Evolutionary conservation across 345 rosid species (phyloP).

Genomic region (Rubroshorea leprosula): DNA sequence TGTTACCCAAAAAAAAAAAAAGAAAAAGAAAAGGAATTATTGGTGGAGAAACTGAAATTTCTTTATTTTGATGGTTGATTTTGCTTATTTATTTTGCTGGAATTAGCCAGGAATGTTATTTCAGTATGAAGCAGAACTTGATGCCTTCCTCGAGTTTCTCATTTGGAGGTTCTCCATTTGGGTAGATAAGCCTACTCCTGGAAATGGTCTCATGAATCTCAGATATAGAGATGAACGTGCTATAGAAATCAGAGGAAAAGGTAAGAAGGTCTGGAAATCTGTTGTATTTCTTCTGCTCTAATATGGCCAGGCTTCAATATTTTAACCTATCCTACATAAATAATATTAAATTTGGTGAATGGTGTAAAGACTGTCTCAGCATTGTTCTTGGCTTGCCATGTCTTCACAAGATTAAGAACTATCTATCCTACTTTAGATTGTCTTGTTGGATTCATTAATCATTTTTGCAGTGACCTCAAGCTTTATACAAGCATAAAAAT

Average conservation of each 20-base stretch:
- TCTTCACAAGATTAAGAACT: background rate
- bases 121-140: conserved; percentile 98
- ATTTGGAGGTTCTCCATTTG: conserved; percentile 99
- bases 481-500: background rate
- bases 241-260: conserved; percentile 35
- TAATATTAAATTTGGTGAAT: background rate
- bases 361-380: background rate
- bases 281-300: conserved; percentile 18
- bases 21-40: background rate
- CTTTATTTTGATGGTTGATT: conserved; percentile 19
- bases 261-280: conserved; percentile 33
- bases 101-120: conserved; percentile 98
- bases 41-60: conserved; percentile 1
- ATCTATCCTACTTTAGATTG: background rate
- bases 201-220: conserved; percentile 88
- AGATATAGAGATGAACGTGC: conserved; percentile 84
- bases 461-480: background rate
- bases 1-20: too few relatives aligned
- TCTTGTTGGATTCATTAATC: background rate
- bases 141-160: conserved; percentile 98
- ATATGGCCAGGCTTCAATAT: too few relatives aligned
- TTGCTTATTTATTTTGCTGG: conserved; percentile 32
- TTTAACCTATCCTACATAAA: background rate
- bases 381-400: background rate
- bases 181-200: conserved; percentile 99